These are phyloP conservation scores for Trichocomaceae sp. DNA, from an alignment of 2,329 filamentous ascomycete species.

Conservation along the genomic window DNA sequence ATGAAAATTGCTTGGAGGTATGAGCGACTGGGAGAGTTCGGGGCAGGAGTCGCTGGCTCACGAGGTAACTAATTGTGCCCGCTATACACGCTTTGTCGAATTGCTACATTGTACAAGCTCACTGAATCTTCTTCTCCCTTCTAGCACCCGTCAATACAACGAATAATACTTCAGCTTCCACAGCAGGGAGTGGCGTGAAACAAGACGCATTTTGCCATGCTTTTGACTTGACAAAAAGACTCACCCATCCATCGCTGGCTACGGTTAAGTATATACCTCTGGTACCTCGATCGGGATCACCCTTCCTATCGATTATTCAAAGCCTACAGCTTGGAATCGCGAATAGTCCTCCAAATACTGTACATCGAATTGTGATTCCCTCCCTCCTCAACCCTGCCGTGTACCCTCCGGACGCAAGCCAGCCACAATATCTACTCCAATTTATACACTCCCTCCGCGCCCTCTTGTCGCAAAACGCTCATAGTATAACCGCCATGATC, in stretches of 20 bases:
- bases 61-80: constrained; percentile 55
- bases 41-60: constrained; percentile 46
- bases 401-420: constrained; percentile 63
- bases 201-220: constrained; percentile 59
- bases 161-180: constrained; percentile 41
- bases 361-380: constrained; percentile 82
- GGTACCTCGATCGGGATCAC: constrained; percentile 38
- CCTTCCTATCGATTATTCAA: constrained; percentile 59
- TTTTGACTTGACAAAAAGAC: constrained; percentile 64
- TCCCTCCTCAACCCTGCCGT: constrained; percentile 77
- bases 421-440: constrained; percentile 66
- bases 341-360: constrained; percentile 51
- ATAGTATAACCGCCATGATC: constrained; percentile 62
- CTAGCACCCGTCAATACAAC: constrained; percentile 23
- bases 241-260: constrained; percentile 50
- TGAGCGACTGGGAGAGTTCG: constrained; percentile 70
- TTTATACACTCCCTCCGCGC: constrained; percentile 75
- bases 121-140: constrained; percentile 15
- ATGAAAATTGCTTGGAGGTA: constrained; percentile 99
- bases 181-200: constrained; percentile 17
- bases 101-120: not conserved
- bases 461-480: constrained; percentile 62
- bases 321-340: constrained; percentile 52
- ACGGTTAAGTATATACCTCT: constrained; percentile 49
- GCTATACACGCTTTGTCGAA: too few relatives aligned